phyloP scores from a whole-genome alignment of 1,139 yeast genomes.

The Blastobotrys serpentis region DNA sequence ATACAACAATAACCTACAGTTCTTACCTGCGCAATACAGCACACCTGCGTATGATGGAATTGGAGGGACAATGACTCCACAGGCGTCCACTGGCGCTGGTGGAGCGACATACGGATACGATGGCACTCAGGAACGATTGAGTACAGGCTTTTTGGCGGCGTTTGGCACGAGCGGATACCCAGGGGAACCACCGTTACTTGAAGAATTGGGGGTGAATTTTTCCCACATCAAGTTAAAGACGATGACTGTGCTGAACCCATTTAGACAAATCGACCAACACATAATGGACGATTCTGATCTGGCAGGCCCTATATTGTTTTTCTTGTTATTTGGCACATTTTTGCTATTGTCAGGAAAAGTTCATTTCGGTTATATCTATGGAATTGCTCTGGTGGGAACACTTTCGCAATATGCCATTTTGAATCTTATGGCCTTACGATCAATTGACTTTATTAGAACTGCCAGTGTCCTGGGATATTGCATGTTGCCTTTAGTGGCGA shows the following conservation, averaged over 20 bases:
- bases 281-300: constrained; percentile 88
- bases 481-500: constrained; percentile 79
- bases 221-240: constrained; percentile 83
- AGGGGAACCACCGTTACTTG: constrained; percentile 88
- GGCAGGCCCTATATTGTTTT: constrained; percentile 93
- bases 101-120: constrained; percentile 29
- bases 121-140: constrained; percentile 48
- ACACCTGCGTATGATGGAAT: constrained; percentile 26
- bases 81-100: constrained; percentile 15
- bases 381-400: constrained; percentile 92
- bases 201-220: constrained; percentile 92
- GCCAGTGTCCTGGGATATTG: constrained; percentile 96
- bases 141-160: constrained; percentile 84
- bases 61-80: constrained; percentile 28
- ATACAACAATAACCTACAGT: constrained; percentile 29
- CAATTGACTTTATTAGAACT: constrained; percentile 68
- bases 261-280: constrained; percentile 62
- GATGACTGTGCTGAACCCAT: constrained; percentile 78
- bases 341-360: constrained; percentile 84
- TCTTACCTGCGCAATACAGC: constrained; percentile 36
- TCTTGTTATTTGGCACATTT: constrained; percentile 82
- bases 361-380: constrained; percentile 95
- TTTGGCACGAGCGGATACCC: constrained; percentile 92
- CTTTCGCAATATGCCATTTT: constrained; percentile 78
- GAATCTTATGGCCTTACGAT: constrained; percentile 70